A percentile compares a stretch with the other conserved stretches of the same genome.
phyloP scores from a whole-genome alignment of 805 yeast species.

The Spencermartinsiella europaea region DNA sequence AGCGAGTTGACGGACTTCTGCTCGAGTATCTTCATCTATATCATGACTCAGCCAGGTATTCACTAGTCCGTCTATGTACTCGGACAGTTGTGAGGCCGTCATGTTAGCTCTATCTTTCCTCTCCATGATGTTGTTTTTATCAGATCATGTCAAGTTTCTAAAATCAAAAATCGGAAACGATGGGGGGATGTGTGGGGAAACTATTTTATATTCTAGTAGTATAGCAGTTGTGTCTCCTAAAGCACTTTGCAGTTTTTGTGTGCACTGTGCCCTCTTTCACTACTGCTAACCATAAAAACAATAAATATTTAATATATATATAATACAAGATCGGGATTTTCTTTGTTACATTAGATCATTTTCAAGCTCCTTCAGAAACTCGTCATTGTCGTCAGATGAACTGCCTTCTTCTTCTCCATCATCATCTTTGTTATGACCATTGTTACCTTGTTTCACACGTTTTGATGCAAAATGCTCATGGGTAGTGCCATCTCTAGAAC shows the following conservation, averaged over 20 bases:
- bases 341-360: slow-evolving; percentile 20
- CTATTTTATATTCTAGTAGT: too few species aligned
- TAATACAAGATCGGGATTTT: background rate
- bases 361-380: slow-evolving; percentile 27
- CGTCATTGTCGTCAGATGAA: slow-evolving; percentile 27
- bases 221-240: too few species aligned
- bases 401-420: slow-evolving; percentile 13
- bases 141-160: background rate
- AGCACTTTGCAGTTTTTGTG: too few species aligned
- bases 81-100: background rate
- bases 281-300: too few species aligned
- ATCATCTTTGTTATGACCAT: slow-evolving; percentile 3
- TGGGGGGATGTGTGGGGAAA: too few species aligned
- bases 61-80: background rate
- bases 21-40: background rate
- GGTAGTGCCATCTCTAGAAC: background rate
- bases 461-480: background rate
- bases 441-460: slow-evolving; percentile 1
- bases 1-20: background rate
- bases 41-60: background rate
- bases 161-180: background rate
- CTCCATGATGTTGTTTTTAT: background rate
- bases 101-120: background rate
- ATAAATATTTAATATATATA: slow-evolving; percentile 2
- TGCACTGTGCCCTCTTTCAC: too few species aligned